Percentiles rank a stretch among this genome's conserved stretches.
Evolutionary conservation across 164 flowering plant species (phyloP).

Genomic region (Magnolia officinalis): DNA sequence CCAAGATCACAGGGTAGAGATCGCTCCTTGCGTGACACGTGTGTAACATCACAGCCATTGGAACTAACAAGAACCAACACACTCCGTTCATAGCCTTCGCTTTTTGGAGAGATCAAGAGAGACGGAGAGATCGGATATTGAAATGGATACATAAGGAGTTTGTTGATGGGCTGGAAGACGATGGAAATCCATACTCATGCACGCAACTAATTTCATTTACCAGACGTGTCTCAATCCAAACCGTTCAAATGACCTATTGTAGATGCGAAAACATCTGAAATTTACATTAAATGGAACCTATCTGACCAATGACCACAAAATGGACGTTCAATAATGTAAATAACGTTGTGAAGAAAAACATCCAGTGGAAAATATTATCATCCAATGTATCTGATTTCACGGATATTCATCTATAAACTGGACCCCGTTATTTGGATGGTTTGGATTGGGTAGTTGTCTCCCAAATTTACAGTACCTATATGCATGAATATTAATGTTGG

Average conservation of each 20-base stretch:
- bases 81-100: not conserved
- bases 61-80: not conserved
- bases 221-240: not conserved
- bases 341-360: too few species aligned
- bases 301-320: too few species aligned
- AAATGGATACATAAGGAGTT: not conserved
- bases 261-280: too few species aligned
- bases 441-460: too few species aligned
- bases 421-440: too few species aligned
- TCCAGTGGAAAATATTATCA: too few species aligned
- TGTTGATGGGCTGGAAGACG: not conserved
- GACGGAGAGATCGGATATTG: not conserved
- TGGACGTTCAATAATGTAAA: too few species aligned
- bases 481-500: too few species aligned
- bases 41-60: slow-evolving; percentile 27
- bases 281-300: too few species aligned
- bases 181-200: not conserved
- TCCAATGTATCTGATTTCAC: not conserved
- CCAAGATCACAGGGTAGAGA: slow-evolving; percentile 67
- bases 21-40: slow-evolving; percentile 29
- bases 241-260: not conserved
- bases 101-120: not conserved
- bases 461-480: too few species aligned
- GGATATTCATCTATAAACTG: too few species aligned
- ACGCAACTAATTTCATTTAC: not conserved